Base-by-base conservation (phyloP, 1,284 basidiomycete species). In the Naganishia albida region DNA sequence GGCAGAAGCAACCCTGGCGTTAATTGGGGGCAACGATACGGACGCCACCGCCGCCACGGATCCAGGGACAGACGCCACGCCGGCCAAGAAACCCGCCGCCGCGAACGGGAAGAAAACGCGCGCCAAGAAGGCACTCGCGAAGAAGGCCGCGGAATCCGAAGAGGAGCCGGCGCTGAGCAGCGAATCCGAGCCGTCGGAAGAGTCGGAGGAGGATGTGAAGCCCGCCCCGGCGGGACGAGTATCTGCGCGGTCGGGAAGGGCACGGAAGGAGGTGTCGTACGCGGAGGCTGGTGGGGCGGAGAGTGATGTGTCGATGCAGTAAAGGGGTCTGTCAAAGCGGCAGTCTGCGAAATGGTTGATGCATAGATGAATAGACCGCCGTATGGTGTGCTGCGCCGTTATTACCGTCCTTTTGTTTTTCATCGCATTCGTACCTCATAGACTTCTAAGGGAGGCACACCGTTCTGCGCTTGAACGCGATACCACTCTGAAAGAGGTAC, bases 251-350 rank as follows among this genome's bases (percentile, higher is more conserved):
- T n/a, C 56, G 1, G 34, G 44, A 34, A 34, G 34, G 7, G 28
- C 56, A 23, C 30, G 34, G 18, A 59, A 49, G 25, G 38, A 60
- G 16, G 56, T 60, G 7, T 49, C 56, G 46, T 60, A 60, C 25
- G 56, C 15, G 30, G 56, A 60, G 34, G 46, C 20, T 8, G 56
- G 49, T 25, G 56, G 56, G 30, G 30, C 26, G 34, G 46, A 23
- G 44, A 60, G 56, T 40, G 56, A 60, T 60, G 46, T 50, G 12
- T 46, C 49, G 13, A 60, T 60, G 57, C 57, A 48, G 34, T 50
- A 44, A 15, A 34, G 34, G 4, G 34, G 34, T 4, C 6, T 34
- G 34, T 34, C 4, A 34, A 34, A 34, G 34, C 34, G 34, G 34
- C 34, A 34, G 34, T 34, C 34, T 10, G 34, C 34, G 10, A 34